A percentile compares a stretch with the other conserved stretches of the same genome.
These are phyloP conservation scores for Phytophthora melonis DNA, from an alignment of 352 stramenopile species.

Conservation along the genomic window DNA sequence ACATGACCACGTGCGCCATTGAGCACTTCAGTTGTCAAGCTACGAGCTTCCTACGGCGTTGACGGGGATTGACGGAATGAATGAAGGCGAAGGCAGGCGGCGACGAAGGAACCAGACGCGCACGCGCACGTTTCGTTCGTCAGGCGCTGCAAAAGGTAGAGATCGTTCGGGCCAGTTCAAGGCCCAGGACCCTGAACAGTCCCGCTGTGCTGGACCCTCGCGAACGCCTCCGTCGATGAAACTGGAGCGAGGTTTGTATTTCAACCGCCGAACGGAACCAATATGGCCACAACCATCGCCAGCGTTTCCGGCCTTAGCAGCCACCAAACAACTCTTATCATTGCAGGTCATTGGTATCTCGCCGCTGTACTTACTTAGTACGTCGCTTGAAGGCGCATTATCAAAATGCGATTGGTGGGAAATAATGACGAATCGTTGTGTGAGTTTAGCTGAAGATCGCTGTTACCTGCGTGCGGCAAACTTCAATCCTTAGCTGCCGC, in stretches of 20 bases:
- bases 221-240: not conserved
- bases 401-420: no score
- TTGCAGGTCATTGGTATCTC: no score
- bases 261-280: not conserved
- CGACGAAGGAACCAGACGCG: not conserved
- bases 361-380: no score
- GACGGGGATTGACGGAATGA: not conserved
- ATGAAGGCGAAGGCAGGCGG: not conserved
- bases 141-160: not conserved
- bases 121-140: not conserved
- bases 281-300: no score
- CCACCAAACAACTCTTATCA: no score
- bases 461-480: no score
- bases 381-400: no score
- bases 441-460: no score
- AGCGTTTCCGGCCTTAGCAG: no score
- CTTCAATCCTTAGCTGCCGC: no score
- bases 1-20: constrained; percentile 24
- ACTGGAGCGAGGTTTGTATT: not conserved
- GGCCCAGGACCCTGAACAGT: not conserved
- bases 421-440: no score
- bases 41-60: not conserved
- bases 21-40: not conserved
- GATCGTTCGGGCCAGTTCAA: not conserved
- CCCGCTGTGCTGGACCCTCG: not conserved